Evolutionary conservation across 2,329 filamentous ascomycete species (phyloP).

Genomic region (Exophiala bonariae): DNA sequence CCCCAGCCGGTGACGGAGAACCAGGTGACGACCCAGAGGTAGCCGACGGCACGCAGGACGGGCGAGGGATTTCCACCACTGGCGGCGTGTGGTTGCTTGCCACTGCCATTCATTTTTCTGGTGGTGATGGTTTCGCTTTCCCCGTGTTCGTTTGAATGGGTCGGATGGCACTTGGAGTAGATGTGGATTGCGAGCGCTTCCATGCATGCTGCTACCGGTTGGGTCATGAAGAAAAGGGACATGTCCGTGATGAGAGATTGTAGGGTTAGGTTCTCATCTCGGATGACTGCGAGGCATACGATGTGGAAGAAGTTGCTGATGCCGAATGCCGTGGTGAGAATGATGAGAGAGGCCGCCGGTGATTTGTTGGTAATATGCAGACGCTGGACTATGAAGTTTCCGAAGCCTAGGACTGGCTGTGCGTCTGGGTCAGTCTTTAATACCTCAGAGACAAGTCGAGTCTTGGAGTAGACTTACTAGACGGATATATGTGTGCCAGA

Average conservation of each 20-base stretch:
- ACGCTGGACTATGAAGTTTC: neutral
- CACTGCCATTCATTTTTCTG: neutral
- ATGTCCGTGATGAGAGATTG: neutral
- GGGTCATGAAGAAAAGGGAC: neutral
- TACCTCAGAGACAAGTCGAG: no score
- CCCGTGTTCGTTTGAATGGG: no score
- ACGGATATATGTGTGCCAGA: conserved; percentile 1
- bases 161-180: neutral
- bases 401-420: neutral
- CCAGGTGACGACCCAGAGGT: neutral
- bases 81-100: no score
- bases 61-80: neutral
- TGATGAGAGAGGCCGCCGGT: neutral
- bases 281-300: neutral
- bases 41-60: neutral
- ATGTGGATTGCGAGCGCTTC: neutral
- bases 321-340: neutral
- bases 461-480: neutral
- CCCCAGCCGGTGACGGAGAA: neutral
- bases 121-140: no score
- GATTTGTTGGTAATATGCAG: neutral
- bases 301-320: conserved; percentile 1
- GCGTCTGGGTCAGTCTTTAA: no score
- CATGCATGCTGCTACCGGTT: neutral
- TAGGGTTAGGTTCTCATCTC: neutral